Evolutionary conservation across 768 basidiomycete species (phyloP).

Genomic region (Suillus sp.): DNA sequence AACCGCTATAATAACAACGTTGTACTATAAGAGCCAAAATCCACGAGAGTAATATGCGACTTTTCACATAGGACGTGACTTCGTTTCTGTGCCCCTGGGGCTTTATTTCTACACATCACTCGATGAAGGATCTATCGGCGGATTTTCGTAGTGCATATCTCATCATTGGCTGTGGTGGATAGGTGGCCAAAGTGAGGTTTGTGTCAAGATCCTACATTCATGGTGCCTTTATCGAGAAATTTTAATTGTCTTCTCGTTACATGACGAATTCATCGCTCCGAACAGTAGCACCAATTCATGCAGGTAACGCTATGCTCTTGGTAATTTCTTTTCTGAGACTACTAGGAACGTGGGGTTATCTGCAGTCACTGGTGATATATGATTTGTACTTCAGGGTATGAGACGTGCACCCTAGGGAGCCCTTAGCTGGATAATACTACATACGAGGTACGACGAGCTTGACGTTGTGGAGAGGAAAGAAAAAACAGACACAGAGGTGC

Average conservation of each 20-base stretch:
- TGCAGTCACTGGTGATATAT: not conserved
- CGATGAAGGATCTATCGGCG: not conserved
- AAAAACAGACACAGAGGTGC: no score
- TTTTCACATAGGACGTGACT: not conserved
- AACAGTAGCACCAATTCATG: no score
- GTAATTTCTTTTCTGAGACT: not conserved
- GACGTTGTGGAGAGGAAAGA: no score
- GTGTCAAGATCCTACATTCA: no score
- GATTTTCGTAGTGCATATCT: not conserved
- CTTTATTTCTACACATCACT: not conserved
- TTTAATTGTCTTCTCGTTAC: no score
- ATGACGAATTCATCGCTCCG: no score
- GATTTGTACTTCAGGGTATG: not conserved
- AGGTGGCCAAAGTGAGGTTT: no score
- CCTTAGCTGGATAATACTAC: not conserved
- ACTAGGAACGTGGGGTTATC: not conserved
- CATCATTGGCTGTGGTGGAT: no score
- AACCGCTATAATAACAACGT: slow-evolving; percentile 44
- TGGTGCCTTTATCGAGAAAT: no score
- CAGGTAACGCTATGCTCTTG: no score
- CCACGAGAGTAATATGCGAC: not conserved
- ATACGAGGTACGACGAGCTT: no score
- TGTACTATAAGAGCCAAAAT: not conserved
- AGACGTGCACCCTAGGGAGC: not conserved
- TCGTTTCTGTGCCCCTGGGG: not conserved